phyloP scores from a whole-genome alignment of 805 yeast species.

The Kodamaea neixiangensis region DNA sequence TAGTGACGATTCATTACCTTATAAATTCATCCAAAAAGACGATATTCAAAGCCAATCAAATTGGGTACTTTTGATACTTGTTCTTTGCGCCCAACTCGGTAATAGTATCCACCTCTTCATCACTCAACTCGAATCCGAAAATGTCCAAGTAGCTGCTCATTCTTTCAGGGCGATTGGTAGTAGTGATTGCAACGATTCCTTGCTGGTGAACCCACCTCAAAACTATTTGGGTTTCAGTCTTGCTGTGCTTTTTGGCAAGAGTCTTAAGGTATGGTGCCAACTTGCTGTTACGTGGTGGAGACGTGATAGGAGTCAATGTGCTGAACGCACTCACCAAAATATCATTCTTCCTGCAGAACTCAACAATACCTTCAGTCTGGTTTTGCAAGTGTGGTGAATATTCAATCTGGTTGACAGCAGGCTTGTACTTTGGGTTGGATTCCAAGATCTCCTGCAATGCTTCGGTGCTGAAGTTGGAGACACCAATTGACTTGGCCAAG shows the following conservation, averaged over 20 bases:
- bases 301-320: slow-evolving; percentile 84
- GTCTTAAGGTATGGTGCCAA: slow-evolving; percentile 49
- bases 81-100: slow-evolving; percentile 36
- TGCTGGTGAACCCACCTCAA: slow-evolving; percentile 86
- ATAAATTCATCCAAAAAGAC: no score
- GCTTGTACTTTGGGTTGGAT: slow-evolving; percentile 76
- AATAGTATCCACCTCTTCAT: slow-evolving; percentile 78
- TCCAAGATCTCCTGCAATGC: slow-evolving; percentile 79
- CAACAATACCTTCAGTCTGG: slow-evolving; percentile 66
- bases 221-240: slow-evolving; percentile 66
- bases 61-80: background rate
- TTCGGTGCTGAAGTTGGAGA: slow-evolving; percentile 75
- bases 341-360: slow-evolving; percentile 62
- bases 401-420: slow-evolving; percentile 92
- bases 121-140: slow-evolving; percentile 52
- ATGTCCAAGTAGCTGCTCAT: slow-evolving; percentile 59
- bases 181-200: slow-evolving; percentile 75
- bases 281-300: slow-evolving; percentile 59
- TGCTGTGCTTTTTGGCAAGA: slow-evolving; percentile 57
- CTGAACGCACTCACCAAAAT: slow-evolving; percentile 65
- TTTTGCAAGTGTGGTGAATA: slow-evolving; percentile 88
- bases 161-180: slow-evolving; percentile 70
- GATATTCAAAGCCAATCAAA: no score
- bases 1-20: no score
- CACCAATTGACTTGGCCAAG: slow-evolving; percentile 73